Evolutionary conservation across 2,329 filamentous ascomycete genomes (phyloP).

Genomic region (Fusarium sp.): DNA sequence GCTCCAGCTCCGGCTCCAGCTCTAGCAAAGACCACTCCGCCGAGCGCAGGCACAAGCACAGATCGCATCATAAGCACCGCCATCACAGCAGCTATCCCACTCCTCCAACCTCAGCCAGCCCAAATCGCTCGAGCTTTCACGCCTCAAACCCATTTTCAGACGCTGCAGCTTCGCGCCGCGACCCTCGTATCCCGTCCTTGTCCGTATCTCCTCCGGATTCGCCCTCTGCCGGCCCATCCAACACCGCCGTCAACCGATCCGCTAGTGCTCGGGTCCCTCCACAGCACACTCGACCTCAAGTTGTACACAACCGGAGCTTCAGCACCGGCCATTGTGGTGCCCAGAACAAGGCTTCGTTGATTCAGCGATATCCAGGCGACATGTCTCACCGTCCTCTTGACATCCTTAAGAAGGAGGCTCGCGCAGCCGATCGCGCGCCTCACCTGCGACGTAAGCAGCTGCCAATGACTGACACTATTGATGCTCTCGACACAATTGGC

Average conservation of each 20-base stretch:
- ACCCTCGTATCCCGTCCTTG: conserved; percentile 18
- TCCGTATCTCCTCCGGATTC: conserved; percentile 35
- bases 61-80: conserved; percentile 10
- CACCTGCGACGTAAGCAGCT: conserved; percentile 71
- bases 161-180: conserved; percentile 26
- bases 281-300: conserved; percentile 11
- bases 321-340: conserved; percentile 31
- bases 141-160: conserved; percentile 55
- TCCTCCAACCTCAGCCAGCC: conserved; percentile 64
- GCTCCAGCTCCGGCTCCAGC: conserved; percentile 19
- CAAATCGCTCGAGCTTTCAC: conserved; percentile 57
- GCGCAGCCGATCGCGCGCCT: conserved; percentile 72
- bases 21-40: conserved; percentile 9
- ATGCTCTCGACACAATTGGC: conserved; percentile 76
- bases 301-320: conserved; percentile 37
- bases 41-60: conserved; percentile 16
- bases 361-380: conserved; percentile 67
- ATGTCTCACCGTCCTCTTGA: conserved; percentile 73
- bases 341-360: conserved; percentile 31
- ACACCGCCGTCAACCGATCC: conserved; percentile 48
- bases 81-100: conserved; percentile 50
- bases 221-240: conserved; percentile 29
- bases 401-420: conserved; percentile 68
- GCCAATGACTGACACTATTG: conserved; percentile 79
- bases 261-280: conserved; percentile 40